phyloP scores from a whole-genome alignment of 1,284 basidiomycete genomes.

The Amylostereum chailletii region DNA sequence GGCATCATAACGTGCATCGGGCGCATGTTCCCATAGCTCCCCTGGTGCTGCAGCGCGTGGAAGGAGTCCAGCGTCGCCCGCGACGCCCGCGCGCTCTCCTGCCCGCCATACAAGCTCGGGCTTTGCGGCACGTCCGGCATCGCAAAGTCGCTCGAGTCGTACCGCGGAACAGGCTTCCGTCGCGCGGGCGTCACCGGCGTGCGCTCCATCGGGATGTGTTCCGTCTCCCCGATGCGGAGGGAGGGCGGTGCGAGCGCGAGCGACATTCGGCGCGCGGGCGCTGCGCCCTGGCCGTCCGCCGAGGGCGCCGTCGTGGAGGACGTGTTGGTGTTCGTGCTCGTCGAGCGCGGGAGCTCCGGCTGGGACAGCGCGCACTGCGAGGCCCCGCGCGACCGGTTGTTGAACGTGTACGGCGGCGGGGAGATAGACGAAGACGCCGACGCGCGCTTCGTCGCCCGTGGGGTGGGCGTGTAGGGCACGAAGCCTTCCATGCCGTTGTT shows the following conservation, averaged over 20 bases:
- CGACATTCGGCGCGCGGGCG: constrained; percentile 13
- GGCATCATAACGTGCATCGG: constrained; percentile 27
- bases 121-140: background rate
- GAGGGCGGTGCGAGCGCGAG: constrained; percentile 8
- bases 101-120: background rate
- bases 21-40: constrained; percentile 23
- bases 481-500: background rate
- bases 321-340: background rate
- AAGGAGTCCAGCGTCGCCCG: constrained; percentile 14
- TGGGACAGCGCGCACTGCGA: constrained; percentile 7
- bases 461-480: background rate
- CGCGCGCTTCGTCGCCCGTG: constrained; percentile 7
- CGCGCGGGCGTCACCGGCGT: constrained; percentile 13
- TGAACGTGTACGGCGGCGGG: constrained; percentile 6
- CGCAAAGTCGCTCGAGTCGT: constrained; percentile 13
- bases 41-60: constrained; percentile 23
- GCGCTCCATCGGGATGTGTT: constrained; percentile 14
- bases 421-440: constrained; percentile 13
- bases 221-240: constrained; percentile 12
- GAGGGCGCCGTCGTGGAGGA: background rate
- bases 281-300: constrained; percentile 5
- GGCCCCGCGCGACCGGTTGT: constrained; percentile 13
- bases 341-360: background rate
- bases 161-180: constrained; percentile 36
- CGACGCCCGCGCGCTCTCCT: constrained; percentile 5